Conservation (phyloP, 495 filamentous ascomycete genomes). For the Podospora fimiseda region DNA sequence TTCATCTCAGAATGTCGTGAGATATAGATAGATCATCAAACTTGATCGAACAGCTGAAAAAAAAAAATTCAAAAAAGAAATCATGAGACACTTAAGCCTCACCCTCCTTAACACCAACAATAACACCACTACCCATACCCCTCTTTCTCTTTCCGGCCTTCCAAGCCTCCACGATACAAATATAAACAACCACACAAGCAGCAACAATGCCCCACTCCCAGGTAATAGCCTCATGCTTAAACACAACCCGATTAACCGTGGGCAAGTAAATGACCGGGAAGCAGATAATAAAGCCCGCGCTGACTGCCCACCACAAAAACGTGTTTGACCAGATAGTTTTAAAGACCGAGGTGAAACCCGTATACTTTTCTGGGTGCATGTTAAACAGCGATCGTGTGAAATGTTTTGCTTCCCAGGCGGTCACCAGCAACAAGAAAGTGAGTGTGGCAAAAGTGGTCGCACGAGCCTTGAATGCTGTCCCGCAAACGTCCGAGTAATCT, state of each 20-base stretch:
- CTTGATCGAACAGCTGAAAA: no score
- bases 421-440: slow-evolving; percentile 63
- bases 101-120: no score
- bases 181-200: slow-evolving; percentile 52
- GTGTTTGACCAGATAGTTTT: slow-evolving; percentile 61
- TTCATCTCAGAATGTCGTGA: no score
- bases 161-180: slow-evolving; percentile 58
- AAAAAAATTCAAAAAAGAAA: not conserved
- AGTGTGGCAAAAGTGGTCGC: slow-evolving; percentile 70
- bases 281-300: slow-evolving; percentile 59
- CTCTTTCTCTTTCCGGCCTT: slow-evolving; percentile 53
- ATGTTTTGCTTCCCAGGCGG: slow-evolving; percentile 69
- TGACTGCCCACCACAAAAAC: slow-evolving; percentile 67
- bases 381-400: slow-evolving; percentile 63
- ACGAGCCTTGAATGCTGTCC: slow-evolving; percentile 63
- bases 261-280: slow-evolving; percentile 72
- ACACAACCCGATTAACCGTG: slow-evolving; percentile 57
- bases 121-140: not conserved
- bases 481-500: slow-evolving; percentile 45
- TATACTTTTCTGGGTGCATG: slow-evolving; percentile 59
- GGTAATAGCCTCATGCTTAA: slow-evolving; percentile 63
- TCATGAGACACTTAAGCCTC: no score
- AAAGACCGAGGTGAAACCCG: slow-evolving; percentile 46
- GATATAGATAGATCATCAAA: no score
- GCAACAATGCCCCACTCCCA: slow-evolving; percentile 67